Percentiles rank a stretch among this genome's conserved stretches.
Evolutionary conservation across 78 protist genomes (phyloP).

Genomic region (Emiliania huxleyi): DNA sequence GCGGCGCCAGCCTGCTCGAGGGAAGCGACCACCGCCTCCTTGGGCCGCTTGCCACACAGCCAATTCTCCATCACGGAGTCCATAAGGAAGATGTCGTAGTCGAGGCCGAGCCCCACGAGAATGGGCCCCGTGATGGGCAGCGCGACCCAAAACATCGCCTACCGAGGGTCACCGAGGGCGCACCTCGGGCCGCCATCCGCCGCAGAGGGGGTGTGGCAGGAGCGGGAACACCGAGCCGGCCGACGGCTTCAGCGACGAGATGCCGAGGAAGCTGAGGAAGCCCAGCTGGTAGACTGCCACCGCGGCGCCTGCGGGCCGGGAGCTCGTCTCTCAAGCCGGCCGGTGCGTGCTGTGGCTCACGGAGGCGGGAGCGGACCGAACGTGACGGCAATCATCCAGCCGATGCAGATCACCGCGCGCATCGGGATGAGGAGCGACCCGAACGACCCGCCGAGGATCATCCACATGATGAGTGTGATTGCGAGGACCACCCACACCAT

Average conservation of each 20-base stretch:
- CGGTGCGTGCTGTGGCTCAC: too few relatives aligned
- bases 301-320: constrained; percentile 48
- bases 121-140: constrained; percentile 47
- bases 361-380: too few relatives aligned
- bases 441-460: constrained; percentile 53
- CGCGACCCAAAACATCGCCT: constrained; percentile 63
- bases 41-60: background rate
- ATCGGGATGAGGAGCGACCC: constrained; percentile 50
- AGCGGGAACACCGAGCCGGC: too few relatives aligned
- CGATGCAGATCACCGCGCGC: constrained; percentile 45
- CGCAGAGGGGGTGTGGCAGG: too few relatives aligned
- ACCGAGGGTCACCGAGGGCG: too few relatives aligned
- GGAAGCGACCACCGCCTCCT: constrained; percentile 47
- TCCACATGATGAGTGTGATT: constrained; percentile 4
- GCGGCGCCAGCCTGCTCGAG: constrained; percentile 43
- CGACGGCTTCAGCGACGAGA: background rate
- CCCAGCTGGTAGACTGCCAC: background rate
- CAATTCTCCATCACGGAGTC: constrained; percentile 44
- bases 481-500: constrained; percentile 18
- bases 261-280: background rate
- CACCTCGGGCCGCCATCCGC: too few relatives aligned
- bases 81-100: constrained; percentile 67
- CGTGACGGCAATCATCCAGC: background rate
- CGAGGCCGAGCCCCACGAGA: constrained; percentile 67
- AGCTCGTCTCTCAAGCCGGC: too few relatives aligned